These are phyloP conservation scores for Neopestalotiopsis clavispora DNA, from an alignment of 2,329 filamentous ascomycete genomes.

Conservation along the genomic window DNA sequence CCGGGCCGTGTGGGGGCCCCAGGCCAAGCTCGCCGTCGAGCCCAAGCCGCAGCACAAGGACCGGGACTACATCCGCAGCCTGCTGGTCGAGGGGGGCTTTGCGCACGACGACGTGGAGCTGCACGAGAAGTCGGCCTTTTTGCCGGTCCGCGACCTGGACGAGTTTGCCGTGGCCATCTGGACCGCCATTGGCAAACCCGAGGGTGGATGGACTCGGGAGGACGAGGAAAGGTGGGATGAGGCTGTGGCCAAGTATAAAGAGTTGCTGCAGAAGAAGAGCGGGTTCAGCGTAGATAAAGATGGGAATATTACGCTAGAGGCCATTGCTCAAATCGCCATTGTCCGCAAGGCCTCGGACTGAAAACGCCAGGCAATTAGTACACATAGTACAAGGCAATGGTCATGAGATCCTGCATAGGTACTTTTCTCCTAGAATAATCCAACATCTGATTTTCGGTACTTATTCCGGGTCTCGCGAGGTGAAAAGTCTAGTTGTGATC, in stretches of 20 bases:
- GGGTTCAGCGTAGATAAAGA: conserved; percentile 20
- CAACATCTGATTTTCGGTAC: not conserved
- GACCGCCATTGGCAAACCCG: conserved; percentile 25
- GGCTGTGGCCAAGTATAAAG: conserved; percentile 25
- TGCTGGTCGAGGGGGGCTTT: conserved; percentile 23
- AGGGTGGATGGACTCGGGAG: conserved; percentile 24
- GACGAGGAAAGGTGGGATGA: conserved; percentile 26
- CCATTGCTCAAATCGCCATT: conserved; percentile 21
- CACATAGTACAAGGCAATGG: too few relatives aligned
- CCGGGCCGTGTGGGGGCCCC: conserved; percentile 23
- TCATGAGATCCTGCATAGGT: too few relatives aligned
- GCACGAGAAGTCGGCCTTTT: conserved; percentile 22
- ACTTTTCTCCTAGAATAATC: not conserved
- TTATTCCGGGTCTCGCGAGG: not conserved
- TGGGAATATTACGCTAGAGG: conserved; percentile 17
- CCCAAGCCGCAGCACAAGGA: conserved; percentile 25
- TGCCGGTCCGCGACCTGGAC: conserved; percentile 22
- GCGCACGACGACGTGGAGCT: conserved; percentile 19
- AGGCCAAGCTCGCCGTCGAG: conserved; percentile 21
- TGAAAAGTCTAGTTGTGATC: not conserved
- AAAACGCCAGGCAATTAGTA: not conserved
- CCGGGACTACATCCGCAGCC: conserved; percentile 6
- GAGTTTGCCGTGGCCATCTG: conserved; percentile 25
- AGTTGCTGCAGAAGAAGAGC: conserved; percentile 21
- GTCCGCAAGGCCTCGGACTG: conserved; percentile 9